Evolutionary conservation across 768 basidiomycete genomes (phyloP).

Genomic region (Sarcodon sp.): DNA sequence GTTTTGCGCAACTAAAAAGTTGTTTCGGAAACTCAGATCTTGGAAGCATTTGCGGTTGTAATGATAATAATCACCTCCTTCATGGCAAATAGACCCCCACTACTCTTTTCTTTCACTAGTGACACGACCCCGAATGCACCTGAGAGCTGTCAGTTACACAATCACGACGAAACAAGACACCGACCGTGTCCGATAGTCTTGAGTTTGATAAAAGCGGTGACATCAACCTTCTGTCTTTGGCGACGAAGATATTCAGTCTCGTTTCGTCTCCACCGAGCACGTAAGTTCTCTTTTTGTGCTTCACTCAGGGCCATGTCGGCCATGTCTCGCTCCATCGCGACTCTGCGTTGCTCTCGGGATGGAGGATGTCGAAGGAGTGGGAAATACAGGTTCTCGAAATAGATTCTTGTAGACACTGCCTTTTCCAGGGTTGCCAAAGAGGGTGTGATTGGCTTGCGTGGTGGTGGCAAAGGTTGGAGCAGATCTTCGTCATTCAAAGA

Average conservation of each 20-base stretch:
- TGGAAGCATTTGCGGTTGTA: slow-evolving; percentile 4
- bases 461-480: slow-evolving; percentile 22
- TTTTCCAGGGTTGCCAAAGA: slow-evolving; percentile 89
- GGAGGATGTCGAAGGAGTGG: slow-evolving; percentile 74
- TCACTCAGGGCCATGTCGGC: slow-evolving; percentile 55
- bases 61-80: slow-evolving; percentile 56
- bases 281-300: slow-evolving; percentile 55
- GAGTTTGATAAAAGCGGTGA: slow-evolving; percentile 75
- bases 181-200: slow-evolving; percentile 92
- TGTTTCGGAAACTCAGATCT: slow-evolving; percentile 11
- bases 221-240: slow-evolving; percentile 69
- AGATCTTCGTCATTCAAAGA: slow-evolving; percentile 20
- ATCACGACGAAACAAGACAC: slow-evolving; percentile 8
- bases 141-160: slow-evolving; percentile 17
- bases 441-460: slow-evolving; percentile 57
- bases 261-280: slow-evolving; percentile 71
- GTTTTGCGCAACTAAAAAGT: slow-evolving; percentile 59
- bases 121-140: slow-evolving; percentile 96
- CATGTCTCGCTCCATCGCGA: slow-evolving; percentile 87
- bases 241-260: slow-evolving; percentile 89
- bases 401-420: slow-evolving; percentile 85
- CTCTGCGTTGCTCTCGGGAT: slow-evolving; percentile 72
- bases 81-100: slow-evolving; percentile 85
- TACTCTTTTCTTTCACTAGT: slow-evolving; percentile 72
- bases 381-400: slow-evolving; percentile 88